These are phyloP conservation scores for Phytophthora multivora DNA, from an alignment of 352 stramenopile species.

Conservation along the genomic window DNA sequence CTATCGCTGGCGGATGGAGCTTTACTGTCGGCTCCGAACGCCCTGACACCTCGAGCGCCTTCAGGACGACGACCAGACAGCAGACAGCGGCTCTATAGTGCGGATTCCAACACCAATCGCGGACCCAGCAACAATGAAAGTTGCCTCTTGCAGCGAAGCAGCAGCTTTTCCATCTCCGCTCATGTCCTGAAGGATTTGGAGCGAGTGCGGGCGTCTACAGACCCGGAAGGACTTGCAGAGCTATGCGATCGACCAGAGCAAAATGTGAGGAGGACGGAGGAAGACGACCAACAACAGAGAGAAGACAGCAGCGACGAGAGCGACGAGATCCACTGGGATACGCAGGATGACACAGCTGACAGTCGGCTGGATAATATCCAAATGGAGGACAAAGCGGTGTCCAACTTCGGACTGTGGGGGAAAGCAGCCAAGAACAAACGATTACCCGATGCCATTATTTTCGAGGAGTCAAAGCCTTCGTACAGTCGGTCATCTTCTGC, in stretches of 20 bases:
- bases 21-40: slow-evolving; percentile 39
- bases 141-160: slow-evolving; percentile 40
- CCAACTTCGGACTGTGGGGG: slow-evolving; percentile 66
- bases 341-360: slow-evolving; percentile 15
- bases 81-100: slow-evolving; percentile 32
- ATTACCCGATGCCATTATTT: slow-evolving; percentile 59
- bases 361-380: slow-evolving; percentile 2
- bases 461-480: slow-evolving; percentile 16
- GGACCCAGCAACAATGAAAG: slow-evolving; percentile 20
- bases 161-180: slow-evolving; percentile 68
- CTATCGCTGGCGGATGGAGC: slow-evolving; percentile 39
- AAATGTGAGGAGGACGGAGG: slow-evolving; percentile 12
- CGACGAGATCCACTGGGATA: slow-evolving; percentile 26
- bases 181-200: slow-evolving; percentile 55
- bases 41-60: slow-evolving; percentile 50
- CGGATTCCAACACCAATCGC: slow-evolving; percentile 22
- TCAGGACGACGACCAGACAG: slow-evolving; percentile 36
- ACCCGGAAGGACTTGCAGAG: slow-evolving; percentile 16
- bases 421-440: slow-evolving; percentile 46
- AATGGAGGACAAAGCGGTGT: slow-evolving; percentile 32
- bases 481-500: slow-evolving; percentile 1
- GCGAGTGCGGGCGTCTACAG: slow-evolving; percentile 30
- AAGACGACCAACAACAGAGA: slow-evolving; percentile 19
- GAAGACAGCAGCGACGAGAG: slow-evolving; percentile 35
- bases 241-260: slow-evolving; percentile 32